These are phyloP conservation scores for Fusarium buxicola DNA, from an alignment of 2,329 filamentous ascomycete genomes.

Conservation along the genomic window DNA sequence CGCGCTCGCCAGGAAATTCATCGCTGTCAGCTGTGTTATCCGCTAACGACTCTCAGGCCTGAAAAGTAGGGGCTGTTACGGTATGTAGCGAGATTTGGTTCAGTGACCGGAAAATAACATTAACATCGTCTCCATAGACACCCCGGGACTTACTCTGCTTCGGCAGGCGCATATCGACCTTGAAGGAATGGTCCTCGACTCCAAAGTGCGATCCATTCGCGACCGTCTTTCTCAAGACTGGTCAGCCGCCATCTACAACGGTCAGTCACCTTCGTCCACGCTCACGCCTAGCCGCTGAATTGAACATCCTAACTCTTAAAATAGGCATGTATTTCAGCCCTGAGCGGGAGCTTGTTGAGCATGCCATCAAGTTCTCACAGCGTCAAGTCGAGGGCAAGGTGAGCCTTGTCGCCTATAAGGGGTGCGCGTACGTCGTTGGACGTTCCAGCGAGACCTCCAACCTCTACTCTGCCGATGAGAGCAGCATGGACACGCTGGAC, in stretches of 20 bases:
- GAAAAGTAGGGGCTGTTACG: constrained; percentile 37
- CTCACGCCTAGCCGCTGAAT: not conserved
- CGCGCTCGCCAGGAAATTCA: not conserved
- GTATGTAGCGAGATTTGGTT: not conserved
- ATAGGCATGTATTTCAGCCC: constrained; percentile 64
- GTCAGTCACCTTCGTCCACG: constrained; percentile 40
- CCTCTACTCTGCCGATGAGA: constrained; percentile 63
- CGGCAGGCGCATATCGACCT: constrained; percentile 55
- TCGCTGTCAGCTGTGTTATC: not conserved
- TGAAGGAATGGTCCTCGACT: constrained; percentile 66
- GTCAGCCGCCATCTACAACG: constrained; percentile 43
- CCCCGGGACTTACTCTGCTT: constrained; percentile 33
- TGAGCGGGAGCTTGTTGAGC: constrained; percentile 66
- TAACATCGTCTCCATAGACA: constrained; percentile 6
- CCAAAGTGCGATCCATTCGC: constrained; percentile 64
- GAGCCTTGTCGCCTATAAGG: constrained; percentile 58
- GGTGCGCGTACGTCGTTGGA: constrained; percentile 58
- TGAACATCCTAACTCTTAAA: constrained; percentile 4
- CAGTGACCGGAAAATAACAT: not conserved
- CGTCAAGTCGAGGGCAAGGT: constrained; percentile 57
- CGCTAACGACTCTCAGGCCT: constrained; percentile 23
- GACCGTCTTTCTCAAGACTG: constrained; percentile 67
- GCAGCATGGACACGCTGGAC: constrained; percentile 64
- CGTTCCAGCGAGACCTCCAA: constrained; percentile 60
- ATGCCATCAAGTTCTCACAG: constrained; percentile 70